These are phyloP conservation scores for Blastobotrys illinoisensis DNA, from an alignment of 1,139 yeast genomes.

Conservation along the genomic window DNA sequence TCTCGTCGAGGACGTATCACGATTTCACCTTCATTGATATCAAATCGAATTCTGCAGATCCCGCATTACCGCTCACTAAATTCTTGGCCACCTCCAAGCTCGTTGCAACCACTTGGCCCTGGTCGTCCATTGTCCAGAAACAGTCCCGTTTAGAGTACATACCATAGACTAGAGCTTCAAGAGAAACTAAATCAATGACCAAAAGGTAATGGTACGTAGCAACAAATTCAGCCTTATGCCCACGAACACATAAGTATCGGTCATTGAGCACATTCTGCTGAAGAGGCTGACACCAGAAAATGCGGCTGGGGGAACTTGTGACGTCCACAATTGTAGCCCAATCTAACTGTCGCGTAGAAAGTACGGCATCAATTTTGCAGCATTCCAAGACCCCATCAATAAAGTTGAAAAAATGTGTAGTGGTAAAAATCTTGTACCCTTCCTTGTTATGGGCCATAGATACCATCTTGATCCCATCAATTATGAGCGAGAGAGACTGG, in stretches of 20 bases:
- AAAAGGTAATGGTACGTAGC: neutral
- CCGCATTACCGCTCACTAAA: neutral
- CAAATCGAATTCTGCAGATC: neutral
- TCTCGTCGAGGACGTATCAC: neutral
- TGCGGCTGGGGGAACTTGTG: neutral
- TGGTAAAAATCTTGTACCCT: neutral
- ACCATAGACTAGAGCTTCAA: neutral
- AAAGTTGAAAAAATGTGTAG: neutral
- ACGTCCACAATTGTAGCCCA: neutral
- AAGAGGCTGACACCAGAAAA: neutral
- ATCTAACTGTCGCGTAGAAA: neutral
- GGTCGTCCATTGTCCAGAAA: neutral
- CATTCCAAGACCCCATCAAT: neutral
- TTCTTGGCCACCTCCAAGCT: neutral
- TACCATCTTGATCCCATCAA: neutral
- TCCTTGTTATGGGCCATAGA: neutral
- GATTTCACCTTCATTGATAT: neutral
- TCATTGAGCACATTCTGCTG: neutral
- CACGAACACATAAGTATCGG: neutral
- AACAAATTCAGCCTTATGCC: neutral
- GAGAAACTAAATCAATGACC: neutral
- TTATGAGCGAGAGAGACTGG: neutral
- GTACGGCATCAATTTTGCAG: neutral
- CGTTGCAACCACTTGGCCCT: neutral
- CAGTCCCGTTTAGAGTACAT: neutral